These are phyloP conservation scores for Solanum raphanifolium DNA, from an alignment of 257 asterid genomes.

Conservation along the genomic window DNA sequence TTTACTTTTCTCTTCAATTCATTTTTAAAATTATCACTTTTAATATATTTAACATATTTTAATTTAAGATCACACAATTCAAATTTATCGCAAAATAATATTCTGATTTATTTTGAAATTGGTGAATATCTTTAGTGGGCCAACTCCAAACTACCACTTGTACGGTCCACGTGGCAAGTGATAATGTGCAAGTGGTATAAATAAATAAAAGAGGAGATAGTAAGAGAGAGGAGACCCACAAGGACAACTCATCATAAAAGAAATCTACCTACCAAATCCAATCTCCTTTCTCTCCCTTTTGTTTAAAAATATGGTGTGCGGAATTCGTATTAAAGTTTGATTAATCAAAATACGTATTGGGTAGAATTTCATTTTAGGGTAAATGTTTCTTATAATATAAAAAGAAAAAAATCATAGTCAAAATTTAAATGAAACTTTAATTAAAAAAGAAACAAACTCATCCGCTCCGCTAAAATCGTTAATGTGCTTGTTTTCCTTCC, in stretches of 20 bases:
- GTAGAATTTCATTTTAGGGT: too few relatives aligned
- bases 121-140: background rate
- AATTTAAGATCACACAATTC: too few relatives aligned
- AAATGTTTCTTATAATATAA: too few relatives aligned
- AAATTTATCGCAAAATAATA: too few relatives aligned
- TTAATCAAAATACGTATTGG: rapidly evolving
- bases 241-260: conserved; percentile 21
- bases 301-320: too few relatives aligned
- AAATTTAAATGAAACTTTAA: too few relatives aligned
- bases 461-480: background rate
- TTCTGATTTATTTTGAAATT: background rate
- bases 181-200: background rate
- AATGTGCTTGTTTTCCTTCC: conserved; percentile 10
- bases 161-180: background rate
- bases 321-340: too few relatives aligned
- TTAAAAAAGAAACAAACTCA: too few relatives aligned
- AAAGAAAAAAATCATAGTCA: background rate
- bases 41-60: too few relatives aligned
- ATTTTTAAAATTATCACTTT: too few relatives aligned
- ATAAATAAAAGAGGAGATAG: background rate
- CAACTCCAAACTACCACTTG: background rate
- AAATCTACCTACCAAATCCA: conserved; percentile 85
- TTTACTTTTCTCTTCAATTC: too few relatives aligned
- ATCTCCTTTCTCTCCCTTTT: conserved; percentile 19
- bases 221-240: background rate